A percentile compares a stretch with the other conserved stretches of the same genome.
phyloP scores from a whole-genome alignment of 208 protist species.

The Leishmania gerbilli region DNA sequence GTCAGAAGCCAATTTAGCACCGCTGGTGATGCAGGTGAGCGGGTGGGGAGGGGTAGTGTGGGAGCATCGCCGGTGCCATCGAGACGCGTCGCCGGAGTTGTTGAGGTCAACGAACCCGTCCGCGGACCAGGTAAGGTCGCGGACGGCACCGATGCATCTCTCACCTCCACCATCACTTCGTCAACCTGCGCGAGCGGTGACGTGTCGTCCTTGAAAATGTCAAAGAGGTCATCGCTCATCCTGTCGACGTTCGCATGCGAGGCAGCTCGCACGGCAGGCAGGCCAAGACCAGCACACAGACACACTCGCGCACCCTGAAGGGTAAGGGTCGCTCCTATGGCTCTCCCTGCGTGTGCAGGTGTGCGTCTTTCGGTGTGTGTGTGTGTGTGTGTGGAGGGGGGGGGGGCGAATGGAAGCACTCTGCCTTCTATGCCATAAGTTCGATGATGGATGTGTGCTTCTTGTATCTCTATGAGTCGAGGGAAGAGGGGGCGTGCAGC shows the following conservation, averaged over 20 bases:
- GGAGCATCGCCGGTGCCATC: not conserved
- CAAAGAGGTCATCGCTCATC: conserved; percentile 69
- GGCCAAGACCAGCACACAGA: no score
- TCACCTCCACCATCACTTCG: not conserved
- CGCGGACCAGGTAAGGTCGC: not conserved
- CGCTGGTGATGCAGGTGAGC: not conserved
- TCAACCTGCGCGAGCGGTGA: not conserved
- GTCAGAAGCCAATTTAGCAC: not conserved
- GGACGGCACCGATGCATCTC: not conserved
- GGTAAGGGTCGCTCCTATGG: not conserved
- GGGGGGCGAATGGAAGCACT: not conserved
- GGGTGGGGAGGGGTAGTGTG: not conserved
- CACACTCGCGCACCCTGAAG: not conserved
- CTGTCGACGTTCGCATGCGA: not conserved
- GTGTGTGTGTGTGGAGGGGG: no score
- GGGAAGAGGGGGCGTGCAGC: not conserved
- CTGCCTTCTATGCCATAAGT: not conserved
- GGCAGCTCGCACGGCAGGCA: not conserved
- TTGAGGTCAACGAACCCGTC: no score
- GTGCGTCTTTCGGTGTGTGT: not conserved
- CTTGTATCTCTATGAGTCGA: not conserved
- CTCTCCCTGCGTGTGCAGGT: not conserved
- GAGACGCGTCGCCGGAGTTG: not conserved
- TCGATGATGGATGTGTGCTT: not conserved
- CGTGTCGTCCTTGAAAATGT: conserved; percentile 35